Evolutionary conservation across 2,329 filamentous ascomycete species (phyloP).

Genomic region (Hortaea werneckii): DNA sequence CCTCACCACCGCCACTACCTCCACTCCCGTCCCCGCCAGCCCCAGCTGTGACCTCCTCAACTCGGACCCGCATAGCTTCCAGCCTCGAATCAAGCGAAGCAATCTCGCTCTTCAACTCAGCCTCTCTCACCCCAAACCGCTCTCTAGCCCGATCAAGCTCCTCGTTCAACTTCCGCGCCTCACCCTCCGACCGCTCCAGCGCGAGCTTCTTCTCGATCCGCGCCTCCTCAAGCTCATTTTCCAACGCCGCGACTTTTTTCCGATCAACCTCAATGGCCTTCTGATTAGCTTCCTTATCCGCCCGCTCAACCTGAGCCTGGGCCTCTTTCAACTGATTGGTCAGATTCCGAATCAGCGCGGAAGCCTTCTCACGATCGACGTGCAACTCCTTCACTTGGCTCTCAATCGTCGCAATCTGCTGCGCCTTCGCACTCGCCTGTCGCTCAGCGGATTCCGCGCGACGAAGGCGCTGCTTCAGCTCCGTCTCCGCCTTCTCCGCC

Average conservation of each 20-base stretch:
- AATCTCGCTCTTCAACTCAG: slow-evolving; percentile 72
- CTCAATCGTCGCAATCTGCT: slow-evolving; percentile 52
- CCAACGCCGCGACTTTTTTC: slow-evolving; percentile 43
- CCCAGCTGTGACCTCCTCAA: slow-evolving; percentile 72
- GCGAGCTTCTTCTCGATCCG: slow-evolving; percentile 69
- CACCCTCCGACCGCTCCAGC: slow-evolving; percentile 57
- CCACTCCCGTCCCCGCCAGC: neutral
- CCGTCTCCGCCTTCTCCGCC: slow-evolving; percentile 53
- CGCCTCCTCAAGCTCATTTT: slow-evolving; percentile 52
- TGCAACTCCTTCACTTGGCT: slow-evolving; percentile 23
- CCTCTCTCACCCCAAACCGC: slow-evolving; percentile 55
- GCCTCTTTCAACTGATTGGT: slow-evolving; percentile 60
- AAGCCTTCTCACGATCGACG: slow-evolving; percentile 26
- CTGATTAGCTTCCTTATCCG: slow-evolving; percentile 55
- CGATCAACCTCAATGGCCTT: slow-evolving; percentile 60
- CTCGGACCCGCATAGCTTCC: slow-evolving; percentile 72
- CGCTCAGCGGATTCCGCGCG: slow-evolving; percentile 50
- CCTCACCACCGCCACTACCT: slow-evolving; percentile 48
- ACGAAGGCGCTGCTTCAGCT: slow-evolving; percentile 51
- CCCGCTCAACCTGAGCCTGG: slow-evolving; percentile 54
- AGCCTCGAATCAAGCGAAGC: slow-evolving; percentile 74
- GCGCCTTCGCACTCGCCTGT: slow-evolving; percentile 46
- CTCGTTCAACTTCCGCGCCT: slow-evolving; percentile 63
- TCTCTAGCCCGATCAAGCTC: slow-evolving; percentile 65
- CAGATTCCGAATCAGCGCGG: slow-evolving; percentile 58